These are phyloP conservation scores for Debaryomyces prosopidis DNA, from an alignment of 805 yeast species.

Conservation along the genomic window DNA sequence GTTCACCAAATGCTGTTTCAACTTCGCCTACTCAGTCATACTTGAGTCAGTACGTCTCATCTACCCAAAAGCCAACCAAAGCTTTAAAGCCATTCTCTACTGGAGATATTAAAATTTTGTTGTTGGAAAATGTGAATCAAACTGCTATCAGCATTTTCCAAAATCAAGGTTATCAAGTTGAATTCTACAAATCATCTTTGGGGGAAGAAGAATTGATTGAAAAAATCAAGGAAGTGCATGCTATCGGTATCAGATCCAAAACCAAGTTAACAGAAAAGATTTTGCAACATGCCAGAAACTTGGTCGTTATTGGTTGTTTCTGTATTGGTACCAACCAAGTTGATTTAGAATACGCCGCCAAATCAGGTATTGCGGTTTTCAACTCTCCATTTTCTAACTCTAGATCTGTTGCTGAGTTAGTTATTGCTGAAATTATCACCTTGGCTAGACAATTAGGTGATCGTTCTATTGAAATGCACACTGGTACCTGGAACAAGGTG, in stretches of 20 bases:
- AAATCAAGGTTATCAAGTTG: conserved; percentile 95
- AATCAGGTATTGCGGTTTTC: conserved; percentile 92
- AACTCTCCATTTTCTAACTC: conserved; percentile 98
- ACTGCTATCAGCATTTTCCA: conserved; percentile 87
- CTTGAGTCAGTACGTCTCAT: conserved; percentile 52
- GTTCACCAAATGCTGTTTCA: conserved; percentile 71
- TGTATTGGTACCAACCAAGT: conserved; percentile 99
- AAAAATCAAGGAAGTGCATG: conserved; percentile 91
- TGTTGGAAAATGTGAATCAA: conserved; percentile 89
- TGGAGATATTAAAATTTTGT: conserved; percentile 88
- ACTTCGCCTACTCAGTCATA: conserved; percentile 82
- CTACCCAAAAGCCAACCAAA: conserved; percentile 55
- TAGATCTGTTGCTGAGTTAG: conserved; percentile 96
- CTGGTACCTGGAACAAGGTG: conserved; percentile 98
- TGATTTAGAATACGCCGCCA: conserved; percentile 87
- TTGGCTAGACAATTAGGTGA: conserved; percentile 97
- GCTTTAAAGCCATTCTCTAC: conserved; percentile 91
- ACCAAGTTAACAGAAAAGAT: conserved; percentile 82
- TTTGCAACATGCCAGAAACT: conserved; percentile 81
- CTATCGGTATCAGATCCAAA: conserved; percentile 97
- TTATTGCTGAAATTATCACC: conserved; percentile 90
- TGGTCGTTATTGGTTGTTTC: conserved; percentile 93
- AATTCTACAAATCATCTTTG: conserved; percentile 83
- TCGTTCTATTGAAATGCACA: conserved; percentile 92
- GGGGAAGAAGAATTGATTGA: conserved; percentile 93